phyloP scores from a whole-genome alignment of 768 basidiomycete genomes.

The Symmetrospora coprosmae region DNA sequence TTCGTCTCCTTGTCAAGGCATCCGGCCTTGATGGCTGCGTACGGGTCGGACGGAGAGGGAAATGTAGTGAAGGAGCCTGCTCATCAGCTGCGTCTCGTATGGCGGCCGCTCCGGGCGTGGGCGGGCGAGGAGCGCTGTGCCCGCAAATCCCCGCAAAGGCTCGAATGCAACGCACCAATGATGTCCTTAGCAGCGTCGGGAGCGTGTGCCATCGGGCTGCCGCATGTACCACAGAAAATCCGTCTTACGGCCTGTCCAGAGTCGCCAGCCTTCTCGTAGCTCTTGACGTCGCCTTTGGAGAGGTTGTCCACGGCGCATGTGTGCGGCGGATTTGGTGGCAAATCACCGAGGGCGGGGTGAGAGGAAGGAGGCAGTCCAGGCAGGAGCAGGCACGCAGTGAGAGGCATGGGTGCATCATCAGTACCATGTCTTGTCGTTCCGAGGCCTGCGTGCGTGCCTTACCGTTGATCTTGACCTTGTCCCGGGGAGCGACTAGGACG shows the following conservation, averaged over 20 bases:
- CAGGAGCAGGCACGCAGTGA: background rate
- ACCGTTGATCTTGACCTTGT: slow-evolving; percentile 20
- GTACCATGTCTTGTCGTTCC: background rate
- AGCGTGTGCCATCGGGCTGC: background rate
- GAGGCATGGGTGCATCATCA: background rate
- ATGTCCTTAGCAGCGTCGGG: slow-evolving; percentile 22
- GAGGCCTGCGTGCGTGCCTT: background rate
- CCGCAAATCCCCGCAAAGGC: no score
- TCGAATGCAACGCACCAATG: no score
- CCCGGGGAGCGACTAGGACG: slow-evolving; percentile 15
- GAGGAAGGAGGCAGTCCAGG: no score
- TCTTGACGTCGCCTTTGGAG: no score
- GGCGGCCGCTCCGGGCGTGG: no score
- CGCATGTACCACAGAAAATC: slow-evolving; percentile 18
- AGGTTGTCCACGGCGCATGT: no score
- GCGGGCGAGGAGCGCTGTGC: no score
- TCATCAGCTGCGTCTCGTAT: no score
- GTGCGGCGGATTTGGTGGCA: no score
- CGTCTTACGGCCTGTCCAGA: slow-evolving; percentile 15
- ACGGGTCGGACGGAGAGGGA: no score
- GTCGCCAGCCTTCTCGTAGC: slow-evolving; percentile 16
- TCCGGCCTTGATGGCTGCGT: slow-evolving; percentile 22
- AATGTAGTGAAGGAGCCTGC: no score
- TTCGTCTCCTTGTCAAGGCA: slow-evolving; percentile 3
- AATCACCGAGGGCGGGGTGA: no score